Base-by-base conservation (phyloP, 306 rosid genomes). In the Argentina anserina region DNA sequence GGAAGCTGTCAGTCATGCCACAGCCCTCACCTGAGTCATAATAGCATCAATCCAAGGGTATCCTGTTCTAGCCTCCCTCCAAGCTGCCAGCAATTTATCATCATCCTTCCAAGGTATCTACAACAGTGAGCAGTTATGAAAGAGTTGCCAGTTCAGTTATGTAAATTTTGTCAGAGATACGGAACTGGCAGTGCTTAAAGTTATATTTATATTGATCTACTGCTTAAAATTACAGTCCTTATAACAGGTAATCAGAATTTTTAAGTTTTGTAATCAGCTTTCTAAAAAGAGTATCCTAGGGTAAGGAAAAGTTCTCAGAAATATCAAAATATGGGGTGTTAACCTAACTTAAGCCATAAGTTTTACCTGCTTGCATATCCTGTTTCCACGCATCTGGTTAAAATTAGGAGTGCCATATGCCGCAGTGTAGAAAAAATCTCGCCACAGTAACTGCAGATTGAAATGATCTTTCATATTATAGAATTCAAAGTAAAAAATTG, bases 11-110 rank as follows among this genome's bases (percentile, higher is more conserved):
- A n/a, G 14, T 18, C 45, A 69, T 45, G 65, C 72, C 66, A 72
- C 52, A 76, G 71, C 41, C 68, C 75, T 69, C 68, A 93, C 98
- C 98, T 93, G 97, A 39, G 81, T 81, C 98, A 93, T 89, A 75
- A 87, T 87, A 69, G 98, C 96, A 81, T 93, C 98, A 52, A 93
- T 93, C 98, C 98, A 93, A 55, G 98, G 98, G 85, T 83, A 93
- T 43, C 97, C 98, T 14, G 98, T 93, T 83, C 88, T 85, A 71
- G 81, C 88, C 18, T 91, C 97, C 83, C 96, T 91, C 97, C 97
- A 91, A 65, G 96, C 91, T 72, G 81, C 87, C 73, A 91, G 78
- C 80, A 93, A 84, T 70, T 87, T 88, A 56, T 84, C 81, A 76
- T 88, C 83, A 43, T 85, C 90, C 66, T 87, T 88, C 98, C 98